A percentile compares a stretch with the other conserved stretches of the same genome.
phyloP scores from a whole-genome alignment of 1,284 basidiomycete genomes.

The Erythrobasidium hasegawianum region DNA sequence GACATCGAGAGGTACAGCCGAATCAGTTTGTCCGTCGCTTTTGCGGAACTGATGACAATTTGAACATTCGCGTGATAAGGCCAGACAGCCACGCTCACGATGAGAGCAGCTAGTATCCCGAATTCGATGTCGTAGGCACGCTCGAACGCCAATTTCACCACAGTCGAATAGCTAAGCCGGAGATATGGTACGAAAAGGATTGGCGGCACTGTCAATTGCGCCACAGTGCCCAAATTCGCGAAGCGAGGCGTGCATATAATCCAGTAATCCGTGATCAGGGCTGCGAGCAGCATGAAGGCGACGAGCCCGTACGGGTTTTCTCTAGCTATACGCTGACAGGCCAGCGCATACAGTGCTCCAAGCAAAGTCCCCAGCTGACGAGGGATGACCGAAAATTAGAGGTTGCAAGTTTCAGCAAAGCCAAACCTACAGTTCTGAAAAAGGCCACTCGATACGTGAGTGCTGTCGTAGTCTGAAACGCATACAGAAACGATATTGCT shows the following conservation, averaged over 20 bases:
- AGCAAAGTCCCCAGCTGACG: conserved; percentile 27
- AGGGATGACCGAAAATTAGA: not conserved
- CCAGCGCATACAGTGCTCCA: conserved; percentile 19
- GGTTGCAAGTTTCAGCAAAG: not conserved
- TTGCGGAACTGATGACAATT: conserved; percentile 20
- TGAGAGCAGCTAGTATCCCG: conserved; percentile 22
- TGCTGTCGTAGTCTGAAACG: conserved; percentile 25
- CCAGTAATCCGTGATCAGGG: conserved; percentile 24
- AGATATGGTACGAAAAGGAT: conserved; percentile 30
- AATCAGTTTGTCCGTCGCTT: conserved; percentile 18
- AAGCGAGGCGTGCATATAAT: conserved; percentile 14
- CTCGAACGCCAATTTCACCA: conserved; percentile 16
- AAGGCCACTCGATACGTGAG: conserved; percentile 25
- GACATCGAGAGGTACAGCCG: conserved; percentile 33
- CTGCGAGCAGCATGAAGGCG: conserved; percentile 19
- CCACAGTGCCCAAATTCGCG: conserved; percentile 17
- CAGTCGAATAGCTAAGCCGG: conserved; percentile 10
- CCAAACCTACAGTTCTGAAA: conserved; percentile 17
- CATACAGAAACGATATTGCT: conserved; percentile 27
- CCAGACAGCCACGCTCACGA: conserved; percentile 23
- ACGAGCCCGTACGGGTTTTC: conserved; percentile 24
- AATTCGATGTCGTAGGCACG: conserved; percentile 33
- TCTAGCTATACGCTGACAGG: conserved; percentile 11
- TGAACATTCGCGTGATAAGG: conserved; percentile 31
- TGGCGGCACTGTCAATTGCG: conserved; percentile 25